Conservation (phyloP, 495 filamentous ascomycete genomes). For the Daldinia bambusicola region DNA sequence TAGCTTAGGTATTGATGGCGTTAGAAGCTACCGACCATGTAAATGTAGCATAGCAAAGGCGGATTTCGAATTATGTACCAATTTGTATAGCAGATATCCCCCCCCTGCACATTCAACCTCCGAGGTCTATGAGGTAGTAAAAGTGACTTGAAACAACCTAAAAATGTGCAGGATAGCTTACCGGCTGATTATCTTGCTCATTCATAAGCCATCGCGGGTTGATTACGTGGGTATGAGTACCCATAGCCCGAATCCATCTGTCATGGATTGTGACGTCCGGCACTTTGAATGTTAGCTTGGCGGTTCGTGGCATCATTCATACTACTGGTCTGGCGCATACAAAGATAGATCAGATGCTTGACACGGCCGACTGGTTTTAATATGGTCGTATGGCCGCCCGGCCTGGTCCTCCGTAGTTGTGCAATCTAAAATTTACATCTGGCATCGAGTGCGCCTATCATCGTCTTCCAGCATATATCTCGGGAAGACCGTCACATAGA, state of each 20-base stretch:
- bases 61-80: slow-evolving; percentile 18
- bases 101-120: slow-evolving; percentile 19
- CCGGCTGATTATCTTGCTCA: slow-evolving; percentile 42
- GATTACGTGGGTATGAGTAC: slow-evolving; percentile 31
- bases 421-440: slow-evolving; percentile 31
- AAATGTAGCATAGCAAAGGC: not conserved
- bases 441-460: slow-evolving; percentile 16
- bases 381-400: slow-evolving; percentile 27
- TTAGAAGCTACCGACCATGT: slow-evolving; percentile 4
- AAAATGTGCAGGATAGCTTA: slow-evolving; percentile 35
- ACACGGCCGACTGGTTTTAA: slow-evolving; percentile 23
- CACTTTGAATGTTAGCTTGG: slow-evolving; percentile 36
- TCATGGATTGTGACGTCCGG: slow-evolving; percentile 39
- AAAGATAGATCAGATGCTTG: slow-evolving; percentile 31
- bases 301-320: slow-evolving; percentile 38
- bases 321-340: slow-evolving; percentile 25
- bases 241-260: slow-evolving; percentile 38
- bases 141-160: slow-evolving; percentile 39
- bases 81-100: slow-evolving; percentile 32
- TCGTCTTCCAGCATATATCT: slow-evolving; percentile 10
- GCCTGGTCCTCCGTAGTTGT: slow-evolving; percentile 35
- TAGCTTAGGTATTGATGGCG: slow-evolving; percentile 17
- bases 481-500: slow-evolving; percentile 29
- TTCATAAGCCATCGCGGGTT: slow-evolving; percentile 19
- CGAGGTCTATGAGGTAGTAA: slow-evolving; percentile 18